Evolutionary conservation across 1,139 yeast genomes (phyloP).

Genomic region (Geotrichum cucujoidarum): DNA sequence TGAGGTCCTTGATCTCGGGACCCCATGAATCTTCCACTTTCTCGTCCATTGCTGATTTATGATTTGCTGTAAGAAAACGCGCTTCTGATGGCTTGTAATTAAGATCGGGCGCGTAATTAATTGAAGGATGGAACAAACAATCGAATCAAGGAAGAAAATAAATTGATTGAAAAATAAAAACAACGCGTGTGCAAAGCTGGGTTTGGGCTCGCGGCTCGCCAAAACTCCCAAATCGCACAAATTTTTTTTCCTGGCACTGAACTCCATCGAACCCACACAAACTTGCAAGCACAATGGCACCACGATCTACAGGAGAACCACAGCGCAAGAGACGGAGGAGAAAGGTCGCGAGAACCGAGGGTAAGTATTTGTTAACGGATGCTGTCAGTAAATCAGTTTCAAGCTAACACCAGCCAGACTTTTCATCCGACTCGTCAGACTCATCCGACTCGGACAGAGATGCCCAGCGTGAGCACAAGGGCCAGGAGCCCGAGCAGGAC

Average conservation of each 20-base stretch:
- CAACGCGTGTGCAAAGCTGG: background rate
- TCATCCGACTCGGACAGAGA: conserved; percentile 24
- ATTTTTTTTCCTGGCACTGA: background rate
- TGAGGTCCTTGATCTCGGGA: conserved; percentile 41
- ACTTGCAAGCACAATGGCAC: conserved; percentile 13
- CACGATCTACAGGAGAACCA: conserved; percentile 17
- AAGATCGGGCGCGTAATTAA: no score
- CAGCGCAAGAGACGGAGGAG: conserved; percentile 30
- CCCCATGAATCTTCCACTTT: background rate
- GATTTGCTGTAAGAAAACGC: no score
- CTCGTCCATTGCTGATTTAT: conserved; percentile 3
- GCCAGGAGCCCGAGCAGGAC: conserved; percentile 6
- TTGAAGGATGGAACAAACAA: no score
- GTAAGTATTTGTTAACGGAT: conserved; percentile 23
- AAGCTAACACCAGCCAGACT: conserved; percentile 22
- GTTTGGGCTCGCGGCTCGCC: conserved; percentile 1
- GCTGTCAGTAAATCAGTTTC: background rate
- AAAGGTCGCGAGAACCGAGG: conserved; percentile 35
- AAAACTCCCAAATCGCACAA: no score
- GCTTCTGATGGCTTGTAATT: background rate
- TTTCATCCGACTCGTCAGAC: conserved; percentile 30
- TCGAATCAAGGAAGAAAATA: background rate
- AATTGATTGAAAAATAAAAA: no score
- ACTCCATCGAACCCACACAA: background rate
- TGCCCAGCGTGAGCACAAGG: no score